phyloP scores from a whole-genome alignment of 306 rosid species.

The Quercus mongolica region DNA sequence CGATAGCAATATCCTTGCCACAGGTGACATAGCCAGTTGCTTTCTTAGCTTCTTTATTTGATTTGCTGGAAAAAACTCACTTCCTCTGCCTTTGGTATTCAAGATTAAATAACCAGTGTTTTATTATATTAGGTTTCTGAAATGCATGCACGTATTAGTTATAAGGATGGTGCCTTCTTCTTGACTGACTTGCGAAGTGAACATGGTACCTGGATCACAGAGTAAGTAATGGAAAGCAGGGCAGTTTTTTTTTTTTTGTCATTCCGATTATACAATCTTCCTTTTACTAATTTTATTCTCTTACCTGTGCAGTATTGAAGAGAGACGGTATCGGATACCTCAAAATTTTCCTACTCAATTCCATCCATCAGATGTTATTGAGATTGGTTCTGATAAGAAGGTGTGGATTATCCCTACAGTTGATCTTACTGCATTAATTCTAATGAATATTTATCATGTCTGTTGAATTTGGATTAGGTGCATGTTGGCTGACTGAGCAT shows the following conservation, averaged over 20 bases:
- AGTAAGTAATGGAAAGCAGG: constrained; percentile 51
- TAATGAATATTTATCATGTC: not conserved
- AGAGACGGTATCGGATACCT: constrained; percentile 50
- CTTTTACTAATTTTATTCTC: not conserved
- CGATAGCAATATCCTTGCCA: constrained; percentile 51
- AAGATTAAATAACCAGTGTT: constrained; percentile 8
- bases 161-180: constrained; percentile 74
- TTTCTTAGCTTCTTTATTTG: not conserved
- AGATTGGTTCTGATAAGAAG: constrained; percentile 80
- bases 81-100: not conserved
- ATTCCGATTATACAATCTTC: not conserved
- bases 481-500: not conserved
- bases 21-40: constrained; percentile 42
- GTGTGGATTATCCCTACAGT: constrained; percentile 26
- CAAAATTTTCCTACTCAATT: constrained; percentile 62
- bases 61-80: not conserved
- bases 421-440: not conserved
- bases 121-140: constrained; percentile 56
- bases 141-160: constrained; percentile 64
- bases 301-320: constrained; percentile 58
- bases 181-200: constrained; percentile 71
- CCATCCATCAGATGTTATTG: constrained; percentile 58
- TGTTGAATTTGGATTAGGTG: not conserved
- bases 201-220: constrained; percentile 78
- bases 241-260: not conserved